Percentiles rank a stretch among this genome's conserved stretches.
phyloP scores from a whole-genome alignment of 1,139 yeast genomes.

The Zygoascus sp. region DNA sequence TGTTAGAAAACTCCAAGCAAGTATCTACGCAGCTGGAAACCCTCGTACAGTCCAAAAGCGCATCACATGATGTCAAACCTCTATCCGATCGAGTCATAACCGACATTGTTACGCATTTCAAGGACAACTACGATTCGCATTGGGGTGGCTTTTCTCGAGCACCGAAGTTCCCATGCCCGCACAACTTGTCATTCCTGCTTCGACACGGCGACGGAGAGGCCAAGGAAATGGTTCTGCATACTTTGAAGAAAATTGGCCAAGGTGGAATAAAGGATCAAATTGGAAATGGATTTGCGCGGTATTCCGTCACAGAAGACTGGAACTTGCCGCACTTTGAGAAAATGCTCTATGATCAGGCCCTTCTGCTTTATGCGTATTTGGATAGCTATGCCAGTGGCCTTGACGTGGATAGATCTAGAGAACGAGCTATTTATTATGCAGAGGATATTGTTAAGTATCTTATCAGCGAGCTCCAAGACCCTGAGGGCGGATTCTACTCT shows the following conservation, averaged over 20 bases:
- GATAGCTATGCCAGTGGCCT: slow-evolving; percentile 28
- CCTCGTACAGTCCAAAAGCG: slow-evolving; percentile 30
- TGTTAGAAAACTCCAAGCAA: slow-evolving; percentile 26
- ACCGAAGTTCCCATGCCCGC: slow-evolving; percentile 38
- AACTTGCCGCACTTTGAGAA: slow-evolving; percentile 40
- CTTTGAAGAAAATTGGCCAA: slow-evolving; percentile 31
- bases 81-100: slow-evolving; percentile 18
- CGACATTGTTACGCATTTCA: slow-evolving; percentile 29
- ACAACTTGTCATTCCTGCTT: slow-evolving; percentile 32
- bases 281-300: slow-evolving; percentile 38
- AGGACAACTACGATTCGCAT: slow-evolving; percentile 27
- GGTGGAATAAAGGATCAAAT: slow-evolving; percentile 40
- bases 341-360: slow-evolving; percentile 38
- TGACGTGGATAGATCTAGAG: slow-evolving; percentile 13
- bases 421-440: slow-evolving; percentile 16
- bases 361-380: slow-evolving; percentile 33
- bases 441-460: slow-evolving; percentile 31
- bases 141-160: slow-evolving; percentile 37
- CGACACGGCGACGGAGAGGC: slow-evolving; percentile 19
- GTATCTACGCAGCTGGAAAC: slow-evolving; percentile 24
- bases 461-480: slow-evolving; percentile 21
- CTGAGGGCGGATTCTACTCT: slow-evolving; percentile 31
- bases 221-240: slow-evolving; percentile 18
- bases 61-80: slow-evolving; percentile 21
- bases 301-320: slow-evolving; percentile 41